Conservation (phyloP, 768 basidiomycete genomes). For the Leccinellum rugosiceps region DNA sequence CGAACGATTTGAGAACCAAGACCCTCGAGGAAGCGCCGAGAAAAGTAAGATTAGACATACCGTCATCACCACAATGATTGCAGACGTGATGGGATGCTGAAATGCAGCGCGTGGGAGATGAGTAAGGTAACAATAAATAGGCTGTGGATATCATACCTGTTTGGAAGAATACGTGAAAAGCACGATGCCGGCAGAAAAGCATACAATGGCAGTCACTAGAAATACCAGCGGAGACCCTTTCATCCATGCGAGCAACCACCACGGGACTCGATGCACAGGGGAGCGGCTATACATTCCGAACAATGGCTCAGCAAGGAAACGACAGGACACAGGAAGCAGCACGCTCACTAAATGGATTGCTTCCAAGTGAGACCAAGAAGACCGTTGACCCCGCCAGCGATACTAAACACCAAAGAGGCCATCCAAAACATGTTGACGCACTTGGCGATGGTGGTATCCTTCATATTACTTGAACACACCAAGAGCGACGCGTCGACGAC, state of each 20-base stretch:
- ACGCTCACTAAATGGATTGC: constrained; percentile 48
- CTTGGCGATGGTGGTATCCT: constrained; percentile 30
- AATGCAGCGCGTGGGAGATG: not conserved
- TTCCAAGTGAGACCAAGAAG: constrained; percentile 53
- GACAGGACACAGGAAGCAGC: not conserved
- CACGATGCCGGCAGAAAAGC: constrained; percentile 74
- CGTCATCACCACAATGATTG: constrained; percentile 71
- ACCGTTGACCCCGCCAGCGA: constrained; percentile 50
- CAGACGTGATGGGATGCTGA: constrained; percentile 58
- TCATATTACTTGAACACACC: constrained; percentile 38
- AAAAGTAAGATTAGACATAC: constrained; percentile 16
- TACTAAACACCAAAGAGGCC: constrained; percentile 49
- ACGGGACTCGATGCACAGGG: constrained; percentile 49
- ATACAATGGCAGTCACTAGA: constrained; percentile 76
- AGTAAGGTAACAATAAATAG: not conserved
- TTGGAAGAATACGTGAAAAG: constrained; percentile 71
- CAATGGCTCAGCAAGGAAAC: not conserved
- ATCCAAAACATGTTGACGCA: constrained; percentile 53
- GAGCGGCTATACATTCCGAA: constrained; percentile 40
- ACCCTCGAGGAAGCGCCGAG: not conserved
- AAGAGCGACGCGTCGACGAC: constrained; percentile 49
- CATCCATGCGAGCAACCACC: constrained; percentile 72
- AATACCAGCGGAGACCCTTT: constrained; percentile 81
- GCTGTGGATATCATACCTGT: constrained; percentile 43
- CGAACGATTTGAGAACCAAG: not conserved